These are phyloP conservation scores for Huntiella decipiens DNA, from an alignment of 2,329 filamentous ascomycete genomes.

Conservation along the genomic window DNA sequence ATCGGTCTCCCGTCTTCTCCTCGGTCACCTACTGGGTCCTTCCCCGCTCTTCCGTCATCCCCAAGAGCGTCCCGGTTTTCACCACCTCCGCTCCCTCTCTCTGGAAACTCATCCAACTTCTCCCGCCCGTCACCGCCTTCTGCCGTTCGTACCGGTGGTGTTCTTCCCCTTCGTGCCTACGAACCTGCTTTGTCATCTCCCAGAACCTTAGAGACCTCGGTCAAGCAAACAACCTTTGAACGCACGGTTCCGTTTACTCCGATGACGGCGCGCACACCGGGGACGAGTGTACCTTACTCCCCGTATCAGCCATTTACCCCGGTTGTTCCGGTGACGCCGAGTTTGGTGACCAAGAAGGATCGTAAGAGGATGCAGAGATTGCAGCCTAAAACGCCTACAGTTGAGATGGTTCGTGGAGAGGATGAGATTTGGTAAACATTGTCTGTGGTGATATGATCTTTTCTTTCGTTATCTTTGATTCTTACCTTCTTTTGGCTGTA, in stretches of 20 bases:
- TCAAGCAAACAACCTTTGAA: slow-evolving; percentile 48
- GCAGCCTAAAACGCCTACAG: slow-evolving; percentile 42
- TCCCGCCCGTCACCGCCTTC: slow-evolving; percentile 30
- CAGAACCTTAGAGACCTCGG: slow-evolving; percentile 25
- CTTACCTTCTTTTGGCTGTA: neutral
- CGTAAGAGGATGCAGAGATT: slow-evolving; percentile 48
- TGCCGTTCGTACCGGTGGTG: slow-evolving; percentile 36
- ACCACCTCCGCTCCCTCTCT: neutral
- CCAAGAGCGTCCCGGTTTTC: slow-evolving; percentile 5
- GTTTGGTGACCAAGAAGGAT: slow-evolving; percentile 50
- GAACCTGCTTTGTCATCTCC: slow-evolving; percentile 37
- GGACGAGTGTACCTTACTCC: slow-evolving; percentile 47
- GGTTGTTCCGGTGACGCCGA: slow-evolving; percentile 58
- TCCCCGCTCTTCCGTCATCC: slow-evolving; percentile 15
- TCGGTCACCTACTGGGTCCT: slow-evolving; percentile 20
- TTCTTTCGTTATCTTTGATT: neutral
- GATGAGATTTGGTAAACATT: slow-evolving; percentile 46
- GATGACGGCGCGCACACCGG: slow-evolving; percentile 40
- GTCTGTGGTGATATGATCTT: neutral
- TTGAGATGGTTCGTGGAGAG: slow-evolving; percentile 40
- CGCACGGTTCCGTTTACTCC: slow-evolving; percentile 35
- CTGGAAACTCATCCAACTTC: slow-evolving; percentile 20
- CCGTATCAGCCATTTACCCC: slow-evolving; percentile 67
- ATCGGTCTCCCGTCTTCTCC: slow-evolving; percentile 24
- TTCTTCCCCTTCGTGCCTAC: slow-evolving; percentile 42